Evolutionary conservation across 371 early-diverging fungal species (phyloP).

Genomic region (Actinomortierella wolfii): DNA sequence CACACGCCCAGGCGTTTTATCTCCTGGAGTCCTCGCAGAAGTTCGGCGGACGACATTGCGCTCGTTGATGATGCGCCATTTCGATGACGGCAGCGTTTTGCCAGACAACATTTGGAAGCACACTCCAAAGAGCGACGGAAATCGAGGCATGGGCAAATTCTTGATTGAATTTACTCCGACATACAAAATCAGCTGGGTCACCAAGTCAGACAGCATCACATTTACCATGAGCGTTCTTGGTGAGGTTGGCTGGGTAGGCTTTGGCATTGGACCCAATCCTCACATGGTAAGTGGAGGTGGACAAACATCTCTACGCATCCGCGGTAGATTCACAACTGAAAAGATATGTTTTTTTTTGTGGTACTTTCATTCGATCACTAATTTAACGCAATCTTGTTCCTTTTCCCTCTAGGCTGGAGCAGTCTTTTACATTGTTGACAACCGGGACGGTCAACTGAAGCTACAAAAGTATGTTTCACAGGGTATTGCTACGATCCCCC

Average conservation of each 20-base stretch:
- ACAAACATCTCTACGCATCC: no score
- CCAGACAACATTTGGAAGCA: constrained; percentile 1
- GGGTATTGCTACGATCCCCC: no score
- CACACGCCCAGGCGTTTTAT: constrained; percentile 21
- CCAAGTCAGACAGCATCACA: neutral
- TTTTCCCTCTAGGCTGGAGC: no score
- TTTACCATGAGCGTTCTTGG: neutral
- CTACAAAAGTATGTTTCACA: no score
- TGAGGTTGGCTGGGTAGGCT: neutral
- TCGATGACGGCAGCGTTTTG: neutral
- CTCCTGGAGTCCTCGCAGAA: neutral
- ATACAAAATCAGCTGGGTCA: constrained; percentile 1
- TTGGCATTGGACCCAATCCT: constrained; percentile 1
- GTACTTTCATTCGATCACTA: no score
- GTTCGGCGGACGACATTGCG: constrained; percentile 1
- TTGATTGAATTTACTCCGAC: neutral
- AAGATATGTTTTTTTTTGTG: no score
- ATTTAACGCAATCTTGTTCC: no score
- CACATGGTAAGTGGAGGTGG: constrained; percentile 1
- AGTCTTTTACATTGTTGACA: no score
- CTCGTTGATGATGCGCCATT: neutral
- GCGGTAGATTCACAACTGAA: no score
- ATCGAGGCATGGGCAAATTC: neutral
- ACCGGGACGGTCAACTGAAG: no score
- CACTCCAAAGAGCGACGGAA: neutral